Evolutionary conservation across 345 rosid species (phyloP).

Genomic region (Eucalyptus tenuipes): DNA sequence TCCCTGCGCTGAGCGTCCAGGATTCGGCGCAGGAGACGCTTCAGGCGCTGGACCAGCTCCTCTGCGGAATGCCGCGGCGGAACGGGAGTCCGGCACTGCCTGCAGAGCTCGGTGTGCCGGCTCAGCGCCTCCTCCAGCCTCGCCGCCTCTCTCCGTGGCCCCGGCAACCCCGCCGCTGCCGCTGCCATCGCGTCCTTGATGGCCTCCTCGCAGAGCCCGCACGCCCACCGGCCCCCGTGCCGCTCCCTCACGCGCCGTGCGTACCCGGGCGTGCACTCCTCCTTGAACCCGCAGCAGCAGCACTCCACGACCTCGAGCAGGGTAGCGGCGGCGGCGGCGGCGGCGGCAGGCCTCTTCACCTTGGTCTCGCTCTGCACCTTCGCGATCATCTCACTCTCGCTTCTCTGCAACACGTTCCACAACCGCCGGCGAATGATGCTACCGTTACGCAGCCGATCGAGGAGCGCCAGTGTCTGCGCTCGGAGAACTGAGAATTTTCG

Average conservation of each 20-base stretch:
- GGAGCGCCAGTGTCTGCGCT: not conserved
- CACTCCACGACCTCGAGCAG: not conserved
- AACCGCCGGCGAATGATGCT: not conserved
- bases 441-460: too few relatives aligned
- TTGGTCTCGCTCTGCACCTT: not conserved
- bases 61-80: not conserved
- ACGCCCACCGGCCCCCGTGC: not conserved
- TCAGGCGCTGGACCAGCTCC: not conserved
- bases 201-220: conserved; percentile 5
- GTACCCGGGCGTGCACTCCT: not conserved
- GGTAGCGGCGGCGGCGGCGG: not conserved
- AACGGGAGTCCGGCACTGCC: not conserved
- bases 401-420: not conserved
- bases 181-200: not conserved
- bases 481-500: not conserved
- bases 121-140: not conserved
- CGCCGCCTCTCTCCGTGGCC: not conserved
- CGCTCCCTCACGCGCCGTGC: not conserved
- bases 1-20: not conserved
- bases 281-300: conserved; percentile 1
- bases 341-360: not conserved
- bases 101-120: not conserved
- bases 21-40: not conserved
- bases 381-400: not conserved
- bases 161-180: not conserved